Base-by-base conservation (phyloP, 1,284 basidiomycete genomes). In the Ganoderma multipileum region DNA sequence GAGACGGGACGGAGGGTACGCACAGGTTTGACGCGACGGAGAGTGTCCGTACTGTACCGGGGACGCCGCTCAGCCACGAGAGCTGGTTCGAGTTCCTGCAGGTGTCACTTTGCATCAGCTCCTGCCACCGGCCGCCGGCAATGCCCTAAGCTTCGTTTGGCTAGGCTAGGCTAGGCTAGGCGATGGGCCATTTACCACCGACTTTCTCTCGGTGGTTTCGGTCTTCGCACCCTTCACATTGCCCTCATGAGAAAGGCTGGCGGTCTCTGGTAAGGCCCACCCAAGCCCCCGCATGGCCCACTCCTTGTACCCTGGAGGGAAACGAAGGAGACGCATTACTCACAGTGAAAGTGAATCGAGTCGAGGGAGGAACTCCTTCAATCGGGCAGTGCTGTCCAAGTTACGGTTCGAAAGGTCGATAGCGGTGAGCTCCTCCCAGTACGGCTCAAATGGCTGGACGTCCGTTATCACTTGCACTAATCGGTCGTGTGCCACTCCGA, bases 401-500 rank as follows among this genome's bases (percentile, higher is more conserved):
- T 89, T 88, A 79, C 93, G 93, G 63, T 85, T 83, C 47, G 91
- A 91, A 74, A 99, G 83, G 78, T 99, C 91, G 73, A 99, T 91
- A 18, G 82, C 81, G 66, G 79, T 84, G 72, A 99, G 81, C 59
- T 89, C 84, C 74, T 98, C 96, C 97, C 97, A 99, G 78, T 95
- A 88, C 20, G 96, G 95, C 78, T 97, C 95, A 81, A 96, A 98
- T 1, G 97, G 96, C 78, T 97, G 93, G 16, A 97, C 91, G 76
- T 99, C 97, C 54, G 97, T 99, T 76, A 99, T 95, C 71, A 95
- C 89, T 79, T 95, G 89, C 1, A 99, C 92, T 2, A 99, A 88
- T 58, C 90, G 89, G 79, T 98, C 97, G 76, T 95, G 94, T 11
- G 96, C 89, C 38, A 98, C 91, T 23, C 90, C 95, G 78, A 99